phyloP scores from a whole-genome alignment of 148 eudicot genomes.

The Dianthus caryophyllus region DNA sequence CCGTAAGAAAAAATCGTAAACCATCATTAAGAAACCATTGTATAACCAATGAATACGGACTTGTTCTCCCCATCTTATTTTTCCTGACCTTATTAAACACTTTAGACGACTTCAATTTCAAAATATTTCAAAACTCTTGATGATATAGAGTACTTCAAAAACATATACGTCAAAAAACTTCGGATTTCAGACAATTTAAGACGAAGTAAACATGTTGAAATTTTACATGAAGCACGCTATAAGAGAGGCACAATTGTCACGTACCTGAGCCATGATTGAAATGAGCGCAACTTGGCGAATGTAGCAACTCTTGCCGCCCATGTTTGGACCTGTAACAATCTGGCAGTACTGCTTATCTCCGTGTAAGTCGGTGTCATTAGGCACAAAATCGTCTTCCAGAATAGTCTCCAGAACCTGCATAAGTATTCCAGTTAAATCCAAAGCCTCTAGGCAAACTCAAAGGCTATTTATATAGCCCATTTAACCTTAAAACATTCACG shows the following conservation, averaged over 20 bases:
- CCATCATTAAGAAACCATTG: background rate
- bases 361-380: conserved; percentile 75
- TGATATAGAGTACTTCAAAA: too few relatives aligned
- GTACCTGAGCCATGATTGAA: conserved; percentile 90
- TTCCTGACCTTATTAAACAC: too few relatives aligned
- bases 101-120: too few relatives aligned
- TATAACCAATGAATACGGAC: background rate
- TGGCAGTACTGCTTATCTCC: conserved; percentile 71
- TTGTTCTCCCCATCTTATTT: too few relatives aligned
- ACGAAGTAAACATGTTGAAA: too few relatives aligned
- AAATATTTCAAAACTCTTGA: too few relatives aligned
- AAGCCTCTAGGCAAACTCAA: background rate
- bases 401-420: conserved; percentile 74
- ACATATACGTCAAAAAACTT: too few relatives aligned
- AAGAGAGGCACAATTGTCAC: background rate
- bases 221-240: too few relatives aligned
- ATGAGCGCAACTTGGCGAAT: conserved; percentile 98
- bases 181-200: too few relatives aligned
- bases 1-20: background rate
- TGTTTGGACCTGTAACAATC: conserved; percentile 93
- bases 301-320: conserved; percentile 99
- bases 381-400: conserved; percentile 78
- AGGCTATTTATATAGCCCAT: background rate
- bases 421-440: background rate
- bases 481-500: background rate